Evolutionary conservation across 768 basidiomycete genomes (phyloP), one percentile per base, ranked within the genome.

Genomic region (Gelatoporia subvermispora): DNA sequence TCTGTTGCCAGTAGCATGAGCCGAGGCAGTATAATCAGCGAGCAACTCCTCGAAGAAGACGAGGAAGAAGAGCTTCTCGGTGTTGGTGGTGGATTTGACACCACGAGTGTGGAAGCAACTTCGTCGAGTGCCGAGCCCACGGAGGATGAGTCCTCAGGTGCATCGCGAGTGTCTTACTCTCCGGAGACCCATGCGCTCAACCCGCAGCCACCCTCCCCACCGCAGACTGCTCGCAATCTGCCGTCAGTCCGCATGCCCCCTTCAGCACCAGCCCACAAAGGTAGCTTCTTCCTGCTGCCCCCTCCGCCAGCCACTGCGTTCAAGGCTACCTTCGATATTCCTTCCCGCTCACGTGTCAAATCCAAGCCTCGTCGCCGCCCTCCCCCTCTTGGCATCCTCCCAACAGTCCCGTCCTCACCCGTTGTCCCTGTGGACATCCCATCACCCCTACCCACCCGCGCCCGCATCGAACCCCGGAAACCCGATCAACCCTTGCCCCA

Each of bases 41-140:
- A 91, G 62, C 75, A 91, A 45, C 77, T 90, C 8, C 79, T 91
- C 9, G 89, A 90, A 59, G 86, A 86, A 53, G 87, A 89, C 18
- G 88, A 91, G 61, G 87, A 91, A 60, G 67, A 78, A 41, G 84
- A 82, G 49, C 68, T 89, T 1, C 72, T 89, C 36, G 84, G 84
- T 39, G 63, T 85, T 16, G 82, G 85, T 45, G 80, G 83, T 46
- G 77, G 80, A 31, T 88, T 88, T 47, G 73, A 75, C 36, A 66
- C 62, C 25, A 49, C 57, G 16, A 68, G 68, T 28, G 63, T 58
- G 10, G 59, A 60, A 1, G 53, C 61, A 0, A 52, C 57, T 36
- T 59, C 61, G 45, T 63, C 63, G 17, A 62, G 59, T 61, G 49
- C 70, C 55, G 48, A 68, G 61, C 59, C 68, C 54, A 65, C 64